phyloP scores from a whole-genome alignment of 73 alveolate species.

The Uronychia setigera region DNA sequence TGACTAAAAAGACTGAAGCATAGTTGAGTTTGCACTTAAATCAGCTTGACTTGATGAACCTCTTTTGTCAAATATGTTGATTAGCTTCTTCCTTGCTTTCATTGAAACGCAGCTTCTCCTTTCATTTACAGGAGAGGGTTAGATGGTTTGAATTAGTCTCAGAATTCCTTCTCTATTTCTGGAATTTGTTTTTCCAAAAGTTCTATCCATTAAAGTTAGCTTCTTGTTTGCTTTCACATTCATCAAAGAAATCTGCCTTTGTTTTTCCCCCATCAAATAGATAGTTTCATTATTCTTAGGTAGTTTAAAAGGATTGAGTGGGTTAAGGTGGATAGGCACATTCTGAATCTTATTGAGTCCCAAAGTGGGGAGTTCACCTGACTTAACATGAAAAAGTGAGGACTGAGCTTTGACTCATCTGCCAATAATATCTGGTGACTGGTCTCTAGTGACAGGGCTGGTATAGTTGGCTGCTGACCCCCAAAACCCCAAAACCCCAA shows the following conservation, averaged over 20 bases:
- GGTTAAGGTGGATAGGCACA: conserved; percentile 5
- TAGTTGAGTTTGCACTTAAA: not conserved
- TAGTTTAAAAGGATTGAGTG: not conserved
- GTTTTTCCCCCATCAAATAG: no score
- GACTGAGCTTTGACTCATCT: no score
- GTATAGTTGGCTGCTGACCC: no score
- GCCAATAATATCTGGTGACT: no score
- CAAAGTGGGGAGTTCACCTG: conserved; percentile 7
- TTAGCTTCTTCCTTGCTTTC: not conserved
- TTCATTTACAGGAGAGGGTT: not conserved
- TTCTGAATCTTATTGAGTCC: conserved; percentile 1
- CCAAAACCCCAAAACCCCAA: no score
- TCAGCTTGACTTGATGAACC: not conserved
- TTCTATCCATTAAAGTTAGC: not conserved
- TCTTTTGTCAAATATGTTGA: not conserved
- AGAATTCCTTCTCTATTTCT: not conserved
- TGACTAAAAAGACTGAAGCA: not conserved
- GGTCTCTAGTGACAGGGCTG: no score
- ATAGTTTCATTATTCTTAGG: not conserved
- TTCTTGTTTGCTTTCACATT: not conserved
- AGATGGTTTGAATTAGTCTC: not conserved
- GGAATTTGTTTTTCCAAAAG: not conserved
- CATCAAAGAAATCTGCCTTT: no score
- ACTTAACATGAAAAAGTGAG: no score
- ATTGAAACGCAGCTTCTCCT: not conserved